Evolutionary conservation across 2,329 filamentous ascomycete genomes (phyloP), one percentile per base, ranked within the genome.

Genomic region (Ceratocystis harringtonii): DNA sequence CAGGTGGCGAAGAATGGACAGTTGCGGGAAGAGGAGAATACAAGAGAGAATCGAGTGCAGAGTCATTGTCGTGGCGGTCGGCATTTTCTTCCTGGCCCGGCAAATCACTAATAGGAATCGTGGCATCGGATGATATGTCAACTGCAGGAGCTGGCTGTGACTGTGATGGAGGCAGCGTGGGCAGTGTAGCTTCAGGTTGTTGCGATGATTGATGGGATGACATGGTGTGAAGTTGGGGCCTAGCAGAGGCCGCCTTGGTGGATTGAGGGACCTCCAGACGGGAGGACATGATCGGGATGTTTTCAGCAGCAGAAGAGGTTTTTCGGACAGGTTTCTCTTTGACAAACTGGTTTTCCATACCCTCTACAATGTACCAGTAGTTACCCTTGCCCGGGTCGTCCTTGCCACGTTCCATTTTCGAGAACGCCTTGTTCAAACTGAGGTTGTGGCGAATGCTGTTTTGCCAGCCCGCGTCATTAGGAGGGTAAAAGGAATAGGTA

Each of bases 381-480:
- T 96, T 92, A 55, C 94, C 94, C 76, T 97, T 97, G 71, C 94
- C 94, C 2, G 92, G 92, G 72, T 97, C 94, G 73, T 96, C 92
- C 79, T 97, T 97, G 66, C 92, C 91, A 67, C 94, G 84, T 75
- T 96, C 92, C 72, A 95, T 88, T 77, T 97, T 97, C 73, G 92
- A 86, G 72, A 97, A 97, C 60, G 89, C 90, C 77, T 97, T 97
- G 80, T 96, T 95, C 57, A 99, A 80, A 72, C 92, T 96, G 43
- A 99, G 84, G 71, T 99, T 99, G 76, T 99, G 94, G 43, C 94
- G 88, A 74, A 99, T 99, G 78, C 94, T 97, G 76, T 99, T 99
- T 76, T 97, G 92, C 94, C 94, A 99, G 69, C 94, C 92, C 10
- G 89, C 85, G 71, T 96, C 91, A 65, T 86, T 83, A 55, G 85